Evolutionary conservation across 495 filamentous ascomycete genomes (phyloP).

Genomic region (Physcia stellaris): DNA sequence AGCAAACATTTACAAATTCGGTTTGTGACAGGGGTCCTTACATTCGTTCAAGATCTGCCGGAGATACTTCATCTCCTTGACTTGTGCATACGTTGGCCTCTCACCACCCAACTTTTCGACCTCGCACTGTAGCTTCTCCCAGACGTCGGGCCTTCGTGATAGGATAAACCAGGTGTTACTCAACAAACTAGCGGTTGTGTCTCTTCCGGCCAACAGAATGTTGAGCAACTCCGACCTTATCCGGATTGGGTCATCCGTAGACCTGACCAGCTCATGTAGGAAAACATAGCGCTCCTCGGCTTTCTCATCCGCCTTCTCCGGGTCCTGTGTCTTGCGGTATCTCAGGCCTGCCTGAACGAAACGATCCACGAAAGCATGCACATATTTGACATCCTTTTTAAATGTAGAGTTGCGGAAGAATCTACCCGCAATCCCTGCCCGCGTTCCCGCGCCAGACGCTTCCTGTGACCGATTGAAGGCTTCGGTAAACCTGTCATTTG

Average conservation of each 20-base stretch:
- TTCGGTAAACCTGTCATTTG: slow-evolving; percentile 17
- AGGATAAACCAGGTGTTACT: slow-evolving; percentile 12
- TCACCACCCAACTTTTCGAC: slow-evolving; percentile 13
- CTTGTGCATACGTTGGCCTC: slow-evolving; percentile 26
- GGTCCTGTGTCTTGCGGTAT: slow-evolving; percentile 14
- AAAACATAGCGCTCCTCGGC: slow-evolving; percentile 39
- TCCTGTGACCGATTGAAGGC: slow-evolving; percentile 33
- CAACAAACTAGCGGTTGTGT: slow-evolving; percentile 35
- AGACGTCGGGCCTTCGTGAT: slow-evolving; percentile 12
- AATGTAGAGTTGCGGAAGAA: slow-evolving; percentile 26
- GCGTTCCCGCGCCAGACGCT: slow-evolving; percentile 19
- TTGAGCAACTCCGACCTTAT: slow-evolving; percentile 52
- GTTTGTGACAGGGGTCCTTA: slow-evolving; percentile 1
- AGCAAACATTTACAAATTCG: neutral
- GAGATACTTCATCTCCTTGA: slow-evolving; percentile 35
- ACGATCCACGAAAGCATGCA: slow-evolving; percentile 35
- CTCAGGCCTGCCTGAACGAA: slow-evolving; percentile 32
- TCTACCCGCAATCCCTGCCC: slow-evolving; percentile 26
- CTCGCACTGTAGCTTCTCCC: slow-evolving; percentile 11
- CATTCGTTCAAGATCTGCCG: slow-evolving; percentile 36
- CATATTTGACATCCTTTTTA: slow-evolving; percentile 22
- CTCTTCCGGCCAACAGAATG: slow-evolving; percentile 48
- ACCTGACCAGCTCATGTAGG: slow-evolving; percentile 45
- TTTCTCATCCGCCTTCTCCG: slow-evolving; percentile 9
- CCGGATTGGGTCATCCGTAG: slow-evolving; percentile 41